Conservation (phyloP, 2,329 filamentous ascomycete genomes). For the Neofusicoccum laricinum region DNA sequence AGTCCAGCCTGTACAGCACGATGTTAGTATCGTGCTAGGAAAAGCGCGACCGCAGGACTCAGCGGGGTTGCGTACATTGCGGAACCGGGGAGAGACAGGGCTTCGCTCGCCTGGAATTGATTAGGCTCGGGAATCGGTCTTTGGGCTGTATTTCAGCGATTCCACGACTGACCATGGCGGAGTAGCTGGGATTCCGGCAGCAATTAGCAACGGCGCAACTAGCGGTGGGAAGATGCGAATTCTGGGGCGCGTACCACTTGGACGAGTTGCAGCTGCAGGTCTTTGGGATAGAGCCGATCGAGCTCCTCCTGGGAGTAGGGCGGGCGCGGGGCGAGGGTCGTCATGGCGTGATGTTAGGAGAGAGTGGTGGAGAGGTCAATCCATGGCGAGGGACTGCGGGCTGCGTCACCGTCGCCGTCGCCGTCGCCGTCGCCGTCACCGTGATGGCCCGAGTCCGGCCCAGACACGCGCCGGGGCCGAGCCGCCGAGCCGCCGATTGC, state of each 20-base stretch:
- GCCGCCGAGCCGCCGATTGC: slow-evolving; percentile 2
- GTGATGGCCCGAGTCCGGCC: slow-evolving; percentile 1
- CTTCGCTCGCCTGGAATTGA: slow-evolving; percentile 63
- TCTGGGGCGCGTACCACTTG: slow-evolving; percentile 60
- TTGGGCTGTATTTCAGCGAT: neutral
- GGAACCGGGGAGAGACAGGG: slow-evolving; percentile 83
- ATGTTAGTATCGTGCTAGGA: neutral
- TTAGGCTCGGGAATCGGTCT: neutral
- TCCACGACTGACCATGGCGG: slow-evolving; percentile 33
- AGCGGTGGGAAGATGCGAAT: neutral
- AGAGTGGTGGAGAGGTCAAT: neutral
- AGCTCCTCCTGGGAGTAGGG: slow-evolving; percentile 83
- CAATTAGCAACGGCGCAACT: slow-evolving; percentile 6
- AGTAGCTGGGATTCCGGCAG: slow-evolving; percentile 29
- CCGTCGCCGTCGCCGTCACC: neutral
- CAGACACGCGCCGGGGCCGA: neutral
- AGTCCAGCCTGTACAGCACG: slow-evolving; percentile 43
- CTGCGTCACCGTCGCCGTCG: neutral
- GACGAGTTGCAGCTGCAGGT: slow-evolving; percentile 80
- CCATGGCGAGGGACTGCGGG: neutral
- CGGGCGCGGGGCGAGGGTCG: slow-evolving; percentile 68
- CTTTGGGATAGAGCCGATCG: slow-evolving; percentile 72
- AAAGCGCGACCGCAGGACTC: neutral
- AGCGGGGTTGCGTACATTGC: slow-evolving; percentile 52
- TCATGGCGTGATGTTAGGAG: slow-evolving; percentile 56